A percentile compares a stretch with the other conserved stretches of the same genome.
Conservation (phyloP, 768 basidiomycete genomes). For the Mrakia frigida region DNA sequence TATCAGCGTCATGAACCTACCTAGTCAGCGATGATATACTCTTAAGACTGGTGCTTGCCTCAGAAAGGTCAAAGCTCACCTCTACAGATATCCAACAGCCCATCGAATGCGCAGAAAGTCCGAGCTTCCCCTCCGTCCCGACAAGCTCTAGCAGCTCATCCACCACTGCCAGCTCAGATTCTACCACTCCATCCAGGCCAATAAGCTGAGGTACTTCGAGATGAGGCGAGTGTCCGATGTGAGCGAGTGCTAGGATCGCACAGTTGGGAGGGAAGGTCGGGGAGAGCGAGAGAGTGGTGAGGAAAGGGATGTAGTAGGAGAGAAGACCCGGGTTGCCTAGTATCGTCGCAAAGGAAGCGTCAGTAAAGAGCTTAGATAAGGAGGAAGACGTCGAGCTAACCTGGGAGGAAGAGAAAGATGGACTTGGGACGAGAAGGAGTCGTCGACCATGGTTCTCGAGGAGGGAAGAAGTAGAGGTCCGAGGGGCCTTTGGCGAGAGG, state of each 20-base stretch:
- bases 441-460: background rate
- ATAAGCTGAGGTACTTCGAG: constrained; percentile 45
- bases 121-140: constrained; percentile 43
- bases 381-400: background rate
- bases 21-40: background rate
- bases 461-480: constrained; percentile 8
- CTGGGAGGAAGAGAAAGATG: constrained; percentile 13
- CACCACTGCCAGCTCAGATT: constrained; percentile 37
- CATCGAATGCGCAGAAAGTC: constrained; percentile 63
- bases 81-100: constrained; percentile 61
- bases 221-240: constrained; percentile 57
- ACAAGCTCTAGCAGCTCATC: constrained; percentile 45
- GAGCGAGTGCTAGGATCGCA: constrained; percentile 47
- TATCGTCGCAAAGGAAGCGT: no score
- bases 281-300: constrained; percentile 45
- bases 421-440: background rate
- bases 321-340: constrained; percentile 52
- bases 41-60: no score
- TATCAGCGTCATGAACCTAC: background rate
- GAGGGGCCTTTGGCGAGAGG: background rate
- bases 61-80: background rate
- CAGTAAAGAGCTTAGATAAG: background rate
- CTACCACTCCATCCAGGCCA: constrained; percentile 48
- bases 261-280: constrained; percentile 56
- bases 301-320: constrained; percentile 63